Conservation (phyloP, 2,329 filamentous ascomycete genomes). For the Pestalotiopsis sp. region DNA sequence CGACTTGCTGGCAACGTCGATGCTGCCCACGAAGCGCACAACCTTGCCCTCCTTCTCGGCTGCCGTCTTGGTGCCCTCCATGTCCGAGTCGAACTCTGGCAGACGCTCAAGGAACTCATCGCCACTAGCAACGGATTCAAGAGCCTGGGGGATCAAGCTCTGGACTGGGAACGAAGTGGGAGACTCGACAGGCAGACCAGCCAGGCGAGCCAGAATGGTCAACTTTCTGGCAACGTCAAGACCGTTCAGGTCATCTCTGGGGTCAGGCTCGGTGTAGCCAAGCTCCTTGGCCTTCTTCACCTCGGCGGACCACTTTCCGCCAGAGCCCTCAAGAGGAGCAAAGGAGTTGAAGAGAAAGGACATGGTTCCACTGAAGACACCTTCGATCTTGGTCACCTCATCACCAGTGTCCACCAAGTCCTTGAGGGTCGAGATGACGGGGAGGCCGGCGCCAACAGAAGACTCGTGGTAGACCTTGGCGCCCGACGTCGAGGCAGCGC, state of each 20-base stretch:
- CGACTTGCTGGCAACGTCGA: constrained; percentile 78
- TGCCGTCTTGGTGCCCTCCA: constrained; percentile 85
- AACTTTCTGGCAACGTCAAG: constrained; percentile 93
- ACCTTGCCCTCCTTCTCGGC: constrained; percentile 89
- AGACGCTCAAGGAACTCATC: constrained; percentile 85
- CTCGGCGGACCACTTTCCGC: constrained; percentile 86
- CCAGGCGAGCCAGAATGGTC: constrained; percentile 87
- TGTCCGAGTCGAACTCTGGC: constrained; percentile 81
- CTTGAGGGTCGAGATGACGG: constrained; percentile 89
- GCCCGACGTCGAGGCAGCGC: constrained; percentile 67
- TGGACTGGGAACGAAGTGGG: constrained; percentile 92
- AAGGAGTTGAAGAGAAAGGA: constrained; percentile 98
- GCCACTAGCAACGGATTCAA: constrained; percentile 76
- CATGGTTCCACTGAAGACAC: constrained; percentile 97
- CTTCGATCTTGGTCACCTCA: constrained; percentile 88
- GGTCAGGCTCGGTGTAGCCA: constrained; percentile 90
- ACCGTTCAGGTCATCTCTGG: constrained; percentile 83
- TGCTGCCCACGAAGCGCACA: constrained; percentile 89
- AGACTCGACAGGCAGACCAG: constrained; percentile 78
- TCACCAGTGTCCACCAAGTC: constrained; percentile 96
- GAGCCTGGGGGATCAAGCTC: constrained; percentile 85
- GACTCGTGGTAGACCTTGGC: constrained; percentile 95
- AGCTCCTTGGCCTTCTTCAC: constrained; percentile 90
- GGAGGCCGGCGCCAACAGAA: constrained; percentile 89
- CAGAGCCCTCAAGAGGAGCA: constrained; percentile 74